Percentiles rank a stretch among this genome's conserved stretches.
These are phyloP conservation scores for Glycyrrhiza uralensis DNA, from an alignment of 306 rosid genomes.

Conservation along the genomic window DNA sequence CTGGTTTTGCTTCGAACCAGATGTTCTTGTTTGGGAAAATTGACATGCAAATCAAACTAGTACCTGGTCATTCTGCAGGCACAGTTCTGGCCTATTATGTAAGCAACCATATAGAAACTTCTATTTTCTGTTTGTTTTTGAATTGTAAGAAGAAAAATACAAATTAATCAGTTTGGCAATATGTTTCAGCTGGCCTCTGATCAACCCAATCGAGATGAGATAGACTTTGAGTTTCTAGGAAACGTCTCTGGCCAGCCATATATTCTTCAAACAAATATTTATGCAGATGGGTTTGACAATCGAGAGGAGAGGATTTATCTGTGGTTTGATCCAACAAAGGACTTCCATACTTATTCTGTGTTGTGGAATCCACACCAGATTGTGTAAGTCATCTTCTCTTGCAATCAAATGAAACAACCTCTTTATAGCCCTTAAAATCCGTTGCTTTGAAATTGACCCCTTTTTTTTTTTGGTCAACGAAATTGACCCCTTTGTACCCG, in stretches of 20 bases:
- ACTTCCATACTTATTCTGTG: constrained; percentile 82
- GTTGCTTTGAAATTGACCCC: no score
- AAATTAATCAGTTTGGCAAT: neutral
- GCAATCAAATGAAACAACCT: neutral
- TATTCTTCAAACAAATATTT: constrained; percentile 78
- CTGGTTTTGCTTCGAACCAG: constrained; percentile 81
- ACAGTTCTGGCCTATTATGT: constrained; percentile 88
- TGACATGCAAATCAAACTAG: constrained; percentile 87
- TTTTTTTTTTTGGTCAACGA: no score
- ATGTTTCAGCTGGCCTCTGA: constrained; percentile 71
- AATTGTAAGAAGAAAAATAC: neutral
- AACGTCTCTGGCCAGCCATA: constrained; percentile 71
- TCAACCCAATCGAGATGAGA: constrained; percentile 85
- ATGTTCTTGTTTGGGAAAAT: constrained; percentile 86
- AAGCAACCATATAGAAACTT: constrained; percentile 17
- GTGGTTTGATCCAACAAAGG: constrained; percentile 93
- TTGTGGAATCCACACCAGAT: constrained; percentile 87
- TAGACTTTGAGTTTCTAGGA: constrained; percentile 91
- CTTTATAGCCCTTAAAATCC: neutral
- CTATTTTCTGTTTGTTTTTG: neutral
- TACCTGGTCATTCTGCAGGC: constrained; percentile 91
- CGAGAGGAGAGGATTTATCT: constrained; percentile 83
- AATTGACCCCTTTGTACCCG: no score
- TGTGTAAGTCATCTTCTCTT: constrained; percentile 54
- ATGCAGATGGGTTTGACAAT: constrained; percentile 66